Evolutionary conservation across 2,329 filamentous ascomycete genomes (phyloP).

Genomic region (Talaromyces sp.): DNA sequence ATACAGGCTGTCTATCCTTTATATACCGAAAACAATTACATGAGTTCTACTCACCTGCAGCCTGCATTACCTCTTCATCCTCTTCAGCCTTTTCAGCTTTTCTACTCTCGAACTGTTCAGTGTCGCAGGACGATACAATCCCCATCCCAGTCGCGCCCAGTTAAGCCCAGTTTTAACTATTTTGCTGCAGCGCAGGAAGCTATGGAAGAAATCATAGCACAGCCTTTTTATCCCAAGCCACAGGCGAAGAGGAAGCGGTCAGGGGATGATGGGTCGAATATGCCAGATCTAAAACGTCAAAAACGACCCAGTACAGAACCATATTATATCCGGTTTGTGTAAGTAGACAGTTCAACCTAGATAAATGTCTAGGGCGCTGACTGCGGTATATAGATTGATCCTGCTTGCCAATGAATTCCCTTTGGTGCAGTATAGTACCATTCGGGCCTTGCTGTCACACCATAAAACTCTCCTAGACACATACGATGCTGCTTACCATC

Average conservation of each 20-base stretch:
- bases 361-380: background rate
- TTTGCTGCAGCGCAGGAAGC: too few relatives aligned
- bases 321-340: slow-evolving; percentile 18
- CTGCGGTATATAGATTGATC: slow-evolving; percentile 17
- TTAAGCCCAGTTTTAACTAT: background rate
- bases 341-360: background rate
- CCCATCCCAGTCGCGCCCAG: background rate
- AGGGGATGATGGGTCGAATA: background rate
- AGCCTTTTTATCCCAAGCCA: slow-evolving; percentile 39
- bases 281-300: slow-evolving; percentile 11
- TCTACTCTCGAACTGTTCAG: background rate
- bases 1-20: background rate
- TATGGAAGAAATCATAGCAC: slow-evolving; percentile 38
- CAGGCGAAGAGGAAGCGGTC: background rate
- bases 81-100: background rate
- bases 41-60: background rate
- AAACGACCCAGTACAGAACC: slow-evolving; percentile 14
- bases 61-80: background rate
- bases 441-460: slow-evolving; percentile 28
- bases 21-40: background rate
- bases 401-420: slow-evolving; percentile 31
- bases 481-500: slow-evolving; percentile 20
- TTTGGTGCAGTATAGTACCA: slow-evolving; percentile 30
- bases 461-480: slow-evolving; percentile 26
- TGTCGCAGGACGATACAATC: background rate